Evolutionary conservation across 2,329 filamentous ascomycete species (phyloP), one percentile per base, ranked within the genome.

Genomic region (Pezicula radicicola): DNA sequence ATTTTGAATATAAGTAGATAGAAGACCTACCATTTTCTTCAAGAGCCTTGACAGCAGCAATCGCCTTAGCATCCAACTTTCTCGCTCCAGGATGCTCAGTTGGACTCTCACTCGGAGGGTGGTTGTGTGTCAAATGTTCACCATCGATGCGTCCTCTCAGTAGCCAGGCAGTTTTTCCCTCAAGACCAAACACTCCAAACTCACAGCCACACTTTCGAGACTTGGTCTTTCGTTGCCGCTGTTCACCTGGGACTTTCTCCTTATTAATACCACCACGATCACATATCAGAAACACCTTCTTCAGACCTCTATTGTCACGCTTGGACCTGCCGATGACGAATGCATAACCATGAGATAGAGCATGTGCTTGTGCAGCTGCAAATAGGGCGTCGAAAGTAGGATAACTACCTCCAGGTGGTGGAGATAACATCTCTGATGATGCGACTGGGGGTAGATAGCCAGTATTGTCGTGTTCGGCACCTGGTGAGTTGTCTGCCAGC

Each of bases 101-200:
- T 3, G 83, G 83, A 62, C 83, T 85, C 64, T 86, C 82, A 61
- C 83, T 87, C 2, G 83, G 83, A 1, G 80, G 80, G 60, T 87
- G 83, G 60, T 87, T 87, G 66, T 87, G 83, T 50, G 74, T 68
- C 39, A 85, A 69, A 62, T 86, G 83, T 48, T 73, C 63, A 6
- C 73, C 67, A 55, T 85, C 79, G 2, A 83, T 83, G 4, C 83
- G 78, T 61, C 85, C 86, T 48, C 83, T 76, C 52, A 87, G 79
- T 0, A 81, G 82, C 83, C 83, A 87, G 59, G 86, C 81, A 0
- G 81, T 85, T 53, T 83, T 75, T 62, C 85, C 81, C 65, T 87
- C 83, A 37, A 87, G 83, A 50, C 83, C 83, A 57, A 86, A 87
- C 66, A 87, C 85, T n/a, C 83, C 83, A 65, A 87, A 87, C 28